Conservation (phyloP, 306 rosid species). For the Cucurbita moschata region DNA sequence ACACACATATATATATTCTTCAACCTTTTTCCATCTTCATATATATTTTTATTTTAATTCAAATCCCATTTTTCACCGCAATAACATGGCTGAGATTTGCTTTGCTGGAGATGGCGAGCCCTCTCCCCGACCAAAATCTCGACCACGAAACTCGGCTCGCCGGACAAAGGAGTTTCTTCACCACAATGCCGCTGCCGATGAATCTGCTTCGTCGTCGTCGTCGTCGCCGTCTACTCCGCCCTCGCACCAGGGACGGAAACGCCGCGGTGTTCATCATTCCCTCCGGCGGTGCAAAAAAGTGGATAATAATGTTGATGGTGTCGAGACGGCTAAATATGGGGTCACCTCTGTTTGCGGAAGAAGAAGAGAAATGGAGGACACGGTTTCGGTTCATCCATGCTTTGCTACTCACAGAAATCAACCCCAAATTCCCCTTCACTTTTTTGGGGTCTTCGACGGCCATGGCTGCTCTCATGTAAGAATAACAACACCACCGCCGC, state of each 20-base stretch:
- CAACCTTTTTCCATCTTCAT: too few relatives aligned
- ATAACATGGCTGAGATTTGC: conserved; percentile 65
- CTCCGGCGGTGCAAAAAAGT: not conserved
- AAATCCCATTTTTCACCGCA: too few relatives aligned
- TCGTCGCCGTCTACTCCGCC: too few relatives aligned
- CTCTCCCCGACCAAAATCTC: conserved; percentile 26
- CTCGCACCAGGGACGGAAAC: too few relatives aligned
- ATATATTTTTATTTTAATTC: too few relatives aligned
- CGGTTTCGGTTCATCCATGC: conserved; percentile 41
- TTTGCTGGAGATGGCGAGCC: conserved; percentile 60
- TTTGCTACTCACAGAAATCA: not conserved
- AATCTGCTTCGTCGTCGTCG: conserved; percentile 3
- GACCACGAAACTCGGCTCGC: conserved; percentile 4
- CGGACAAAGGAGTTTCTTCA: conserved; percentile 32
- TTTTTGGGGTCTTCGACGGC: conserved; percentile 89
- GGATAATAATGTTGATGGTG: not conserved
- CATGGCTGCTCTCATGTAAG: conserved; percentile 88
- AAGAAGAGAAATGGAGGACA: conserved; percentile 87
- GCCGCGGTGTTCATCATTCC: too few relatives aligned
- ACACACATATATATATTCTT: too few relatives aligned
- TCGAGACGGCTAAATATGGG: conserved; percentile 24
- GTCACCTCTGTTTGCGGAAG: conserved; percentile 79
- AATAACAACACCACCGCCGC: too few relatives aligned
- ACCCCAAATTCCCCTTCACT: conserved; percentile 16
- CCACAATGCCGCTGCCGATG: conserved; percentile 27